Conservation (phyloP, 2,329 filamentous ascomycete genomes). For the Sclerotinia nivalis region DNA sequence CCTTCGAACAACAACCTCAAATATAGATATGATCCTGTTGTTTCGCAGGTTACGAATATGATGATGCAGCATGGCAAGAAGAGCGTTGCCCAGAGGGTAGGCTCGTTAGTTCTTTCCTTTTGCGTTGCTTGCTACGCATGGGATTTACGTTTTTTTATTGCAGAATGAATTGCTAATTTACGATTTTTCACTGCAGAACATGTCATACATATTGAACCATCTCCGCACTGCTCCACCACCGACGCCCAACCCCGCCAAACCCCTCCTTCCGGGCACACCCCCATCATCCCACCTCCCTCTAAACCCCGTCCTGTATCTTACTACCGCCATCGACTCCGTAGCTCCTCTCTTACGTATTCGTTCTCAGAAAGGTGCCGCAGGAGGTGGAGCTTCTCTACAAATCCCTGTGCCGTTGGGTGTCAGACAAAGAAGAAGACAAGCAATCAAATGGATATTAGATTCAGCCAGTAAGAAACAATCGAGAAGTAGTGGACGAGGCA, state of each 20-base stretch:
- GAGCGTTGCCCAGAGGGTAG: slow-evolving; percentile 82
- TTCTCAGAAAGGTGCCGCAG: slow-evolving; percentile 72
- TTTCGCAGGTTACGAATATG: slow-evolving; percentile 85
- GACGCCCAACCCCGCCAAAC: slow-evolving; percentile 67
- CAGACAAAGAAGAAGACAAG: slow-evolving; percentile 73
- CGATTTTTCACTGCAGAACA: slow-evolving; percentile 58
- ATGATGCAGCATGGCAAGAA: slow-evolving; percentile 92
- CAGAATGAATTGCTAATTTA: neutral
- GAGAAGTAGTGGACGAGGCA: slow-evolving; percentile 67
- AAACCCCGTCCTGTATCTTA: slow-evolving; percentile 86
- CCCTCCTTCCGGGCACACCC: slow-evolving; percentile 74
- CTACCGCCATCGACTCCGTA: slow-evolving; percentile 87
- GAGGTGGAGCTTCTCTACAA: slow-evolving; percentile 82
- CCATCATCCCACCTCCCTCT: slow-evolving; percentile 79
- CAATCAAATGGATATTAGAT: slow-evolving; percentile 87
- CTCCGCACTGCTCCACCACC: slow-evolving; percentile 85
- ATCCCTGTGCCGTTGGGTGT: slow-evolving; percentile 75
- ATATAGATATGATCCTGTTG: slow-evolving; percentile 80
- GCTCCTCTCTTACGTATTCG: slow-evolving; percentile 83
- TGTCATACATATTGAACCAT: slow-evolving; percentile 77
- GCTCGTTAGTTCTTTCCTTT: slow-evolving; percentile 33
- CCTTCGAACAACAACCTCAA: slow-evolving; percentile 65
- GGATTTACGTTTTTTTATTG: neutral
- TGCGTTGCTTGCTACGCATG: slow-evolving; percentile 31
- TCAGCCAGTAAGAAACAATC: slow-evolving; percentile 77